A percentile compares a stretch with the other conserved stretches of the same genome.
These are phyloP conservation scores for Ramicandelaber brevisporus DNA, from an alignment of 192 early-diverging fungal species.

Conservation along the genomic window DNA sequence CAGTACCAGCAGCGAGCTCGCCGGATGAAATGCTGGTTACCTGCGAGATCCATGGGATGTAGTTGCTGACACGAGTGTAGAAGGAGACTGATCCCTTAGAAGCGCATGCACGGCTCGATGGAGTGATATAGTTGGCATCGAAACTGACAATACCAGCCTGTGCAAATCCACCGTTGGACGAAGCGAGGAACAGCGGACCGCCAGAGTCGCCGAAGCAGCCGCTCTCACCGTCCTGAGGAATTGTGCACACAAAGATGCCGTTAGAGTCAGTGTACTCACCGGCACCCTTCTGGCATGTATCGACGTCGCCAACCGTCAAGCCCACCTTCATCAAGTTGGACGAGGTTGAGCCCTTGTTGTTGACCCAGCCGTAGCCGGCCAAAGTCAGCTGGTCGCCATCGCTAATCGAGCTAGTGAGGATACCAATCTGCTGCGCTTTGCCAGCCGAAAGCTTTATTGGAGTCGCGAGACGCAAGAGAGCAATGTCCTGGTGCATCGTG, in stretches of 20 bases:
- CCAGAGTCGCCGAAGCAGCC: slow-evolving; percentile 22
- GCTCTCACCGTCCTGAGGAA: slow-evolving; percentile 9
- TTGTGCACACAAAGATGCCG: slow-evolving; percentile 14
- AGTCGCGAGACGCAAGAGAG: slow-evolving; percentile 9
- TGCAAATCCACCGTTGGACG: slow-evolving; percentile 9
- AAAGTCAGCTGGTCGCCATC: slow-evolving; percentile 13
- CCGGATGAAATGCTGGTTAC: slow-evolving; percentile 2
- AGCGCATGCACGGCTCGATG: slow-evolving; percentile 10
- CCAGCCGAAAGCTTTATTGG: slow-evolving; percentile 2
- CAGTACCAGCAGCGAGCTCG: slow-evolving; percentile 11
- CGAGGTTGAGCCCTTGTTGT: slow-evolving; percentile 10
- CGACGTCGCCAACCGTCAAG: slow-evolving; percentile 10
- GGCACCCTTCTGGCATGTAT: slow-evolving; percentile 1
- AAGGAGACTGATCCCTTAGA: slow-evolving; percentile 15
- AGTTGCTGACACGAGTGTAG: slow-evolving; percentile 16
- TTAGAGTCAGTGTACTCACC: slow-evolving; percentile 6
- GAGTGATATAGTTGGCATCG: slow-evolving; percentile 12
- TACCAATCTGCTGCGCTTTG: slow-evolving; percentile 5
- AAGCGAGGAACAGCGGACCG: slow-evolving; percentile 16
- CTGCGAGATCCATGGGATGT: slow-evolving; percentile 10
- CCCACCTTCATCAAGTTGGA: slow-evolving; percentile 5
- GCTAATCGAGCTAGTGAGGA: slow-evolving; percentile 6
- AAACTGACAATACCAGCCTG: slow-evolving; percentile 20
- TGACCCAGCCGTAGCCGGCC: slow-evolving; percentile 7
- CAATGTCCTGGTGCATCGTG: slow-evolving; percentile 18